phyloP scores from a whole-genome alignment of 331 rosid species.

The Malus hybrid region DNA sequence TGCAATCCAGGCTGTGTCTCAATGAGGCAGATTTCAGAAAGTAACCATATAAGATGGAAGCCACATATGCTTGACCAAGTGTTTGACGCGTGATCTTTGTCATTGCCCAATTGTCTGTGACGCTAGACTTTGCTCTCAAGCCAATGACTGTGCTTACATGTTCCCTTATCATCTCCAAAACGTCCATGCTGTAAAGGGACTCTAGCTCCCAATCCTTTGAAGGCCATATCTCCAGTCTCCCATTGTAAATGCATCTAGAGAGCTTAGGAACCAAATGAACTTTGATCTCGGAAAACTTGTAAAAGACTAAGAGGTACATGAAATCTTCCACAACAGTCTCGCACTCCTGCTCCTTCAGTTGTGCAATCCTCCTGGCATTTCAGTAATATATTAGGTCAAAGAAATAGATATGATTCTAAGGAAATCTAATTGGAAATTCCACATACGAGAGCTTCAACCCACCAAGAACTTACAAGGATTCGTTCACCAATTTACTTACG shows the following conservation, averaged over 20 bases:
- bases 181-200: conserved; percentile 64
- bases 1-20: conserved; percentile 64
- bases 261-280: conserved; percentile 80
- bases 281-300: conserved; percentile 80
- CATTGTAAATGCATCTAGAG: conserved; percentile 70
- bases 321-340: conserved; percentile 75
- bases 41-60: conserved; percentile 82
- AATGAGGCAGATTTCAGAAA: conserved; percentile 74
- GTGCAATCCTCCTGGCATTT: conserved; percentile 82
- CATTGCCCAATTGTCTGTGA: conserved; percentile 79
- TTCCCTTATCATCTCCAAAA: conserved; percentile 74
- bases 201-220: conserved; percentile 92
- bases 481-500: conserved; percentile 13
- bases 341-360: conserved; percentile 73
- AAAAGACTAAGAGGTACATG: conserved; percentile 64
- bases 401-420: background rate
- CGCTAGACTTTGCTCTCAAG: conserved; percentile 74
- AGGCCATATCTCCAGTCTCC: conserved; percentile 87
- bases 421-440: conserved; percentile 10
- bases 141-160: conserved; percentile 75
- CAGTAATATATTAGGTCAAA: conserved; percentile 27
- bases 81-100: conserved; percentile 47
- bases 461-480: conserved; percentile 18
- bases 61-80: conserved; percentile 57
- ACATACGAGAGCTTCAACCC: conserved; percentile 11